Evolutionary conservation across 2,329 filamentous ascomycete genomes (phyloP), one percentile per base, ranked within the genome.

Genomic region (Claviceps paspali): DNA sequence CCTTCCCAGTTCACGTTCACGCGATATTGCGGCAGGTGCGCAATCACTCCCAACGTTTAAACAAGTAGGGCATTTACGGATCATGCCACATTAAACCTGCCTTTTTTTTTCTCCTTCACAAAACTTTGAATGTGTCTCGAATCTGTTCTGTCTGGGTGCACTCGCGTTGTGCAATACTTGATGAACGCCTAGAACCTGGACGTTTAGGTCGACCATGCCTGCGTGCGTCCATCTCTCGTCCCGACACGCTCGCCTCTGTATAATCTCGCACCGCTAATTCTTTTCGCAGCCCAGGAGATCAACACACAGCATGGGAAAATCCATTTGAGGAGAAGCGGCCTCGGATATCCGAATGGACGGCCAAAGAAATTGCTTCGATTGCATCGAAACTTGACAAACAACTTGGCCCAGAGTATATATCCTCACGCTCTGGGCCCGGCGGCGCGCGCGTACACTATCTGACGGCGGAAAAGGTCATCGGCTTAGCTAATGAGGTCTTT

Each of bases 391-490:
- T 98, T 22, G 83, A 96, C 53, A 92, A 87, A 53, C 87, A 95
- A 54, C 74, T 98, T 9, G 91, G 91, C 0, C 91, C 91, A 0
- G 92, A 98, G 61, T 98, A 92, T 56, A 83, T 98, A 41, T 96
- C 88, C 2, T 75, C 84, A 29, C 73, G 91, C 51, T 68, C 81
- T 11, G 91, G 91, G 2, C 80, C 86, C 10, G 81, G 79, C 8
- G 87, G 87, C 35, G 74, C 79, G 45, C 88, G 82, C 54, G 82
- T 98, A 14, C 85, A 93, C 55, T 98, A 98, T 59, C 69, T 98
- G 36, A 77, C 86, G n/a, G 87, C 86, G 1, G 88, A 96, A 53
- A 98, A 98, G 63, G 87, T 82, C 53, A 98, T 98, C 55, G 82
- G 83, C 40, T 78, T 95, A 36, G 87, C 87, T 38, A 95, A 95